A percentile compares a stretch with the other conserved stretches of the same genome.
Conservation (phyloP, 805 yeast genomes). For the Sugiyamaella floridensis region DNA sequence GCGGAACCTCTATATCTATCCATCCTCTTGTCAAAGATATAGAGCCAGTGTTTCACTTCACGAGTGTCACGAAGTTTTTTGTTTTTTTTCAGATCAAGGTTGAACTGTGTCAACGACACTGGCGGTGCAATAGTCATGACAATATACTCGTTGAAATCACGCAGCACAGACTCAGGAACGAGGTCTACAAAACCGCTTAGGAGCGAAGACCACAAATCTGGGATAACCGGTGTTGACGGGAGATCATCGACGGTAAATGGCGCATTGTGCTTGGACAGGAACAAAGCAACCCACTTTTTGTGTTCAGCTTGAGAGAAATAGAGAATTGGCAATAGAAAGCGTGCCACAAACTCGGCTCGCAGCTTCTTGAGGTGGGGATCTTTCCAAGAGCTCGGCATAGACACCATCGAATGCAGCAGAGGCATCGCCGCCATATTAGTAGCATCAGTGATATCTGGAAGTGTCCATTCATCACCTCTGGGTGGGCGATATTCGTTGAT, state of each 20-base stretch:
- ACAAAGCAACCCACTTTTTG: background rate
- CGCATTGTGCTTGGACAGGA: background rate
- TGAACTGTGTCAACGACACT: background rate
- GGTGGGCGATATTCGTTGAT: background rate
- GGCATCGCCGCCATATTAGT: too few relatives aligned
- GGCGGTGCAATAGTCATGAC: background rate
- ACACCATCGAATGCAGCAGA: background rate
- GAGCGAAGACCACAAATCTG: background rate
- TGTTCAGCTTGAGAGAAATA: background rate
- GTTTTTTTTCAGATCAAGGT: background rate
- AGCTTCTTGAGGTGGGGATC: background rate
- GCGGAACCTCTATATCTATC: background rate
- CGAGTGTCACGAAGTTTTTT: background rate
- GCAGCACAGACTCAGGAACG: background rate
- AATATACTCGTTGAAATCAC: background rate
- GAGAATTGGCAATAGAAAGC: background rate
- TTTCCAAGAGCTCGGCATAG: background rate
- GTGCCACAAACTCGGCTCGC: background rate
- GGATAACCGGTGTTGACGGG: background rate
- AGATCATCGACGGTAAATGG: background rate
- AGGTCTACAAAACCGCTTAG: background rate
- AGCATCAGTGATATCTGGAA: background rate
- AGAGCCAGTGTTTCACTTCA: conserved; percentile 1
- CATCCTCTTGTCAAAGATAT: background rate
- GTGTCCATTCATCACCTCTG: background rate